Evolutionary conservation across 2,329 filamentous ascomycete species (phyloP).

Genomic region (Rutstroemia sp.): DNA sequence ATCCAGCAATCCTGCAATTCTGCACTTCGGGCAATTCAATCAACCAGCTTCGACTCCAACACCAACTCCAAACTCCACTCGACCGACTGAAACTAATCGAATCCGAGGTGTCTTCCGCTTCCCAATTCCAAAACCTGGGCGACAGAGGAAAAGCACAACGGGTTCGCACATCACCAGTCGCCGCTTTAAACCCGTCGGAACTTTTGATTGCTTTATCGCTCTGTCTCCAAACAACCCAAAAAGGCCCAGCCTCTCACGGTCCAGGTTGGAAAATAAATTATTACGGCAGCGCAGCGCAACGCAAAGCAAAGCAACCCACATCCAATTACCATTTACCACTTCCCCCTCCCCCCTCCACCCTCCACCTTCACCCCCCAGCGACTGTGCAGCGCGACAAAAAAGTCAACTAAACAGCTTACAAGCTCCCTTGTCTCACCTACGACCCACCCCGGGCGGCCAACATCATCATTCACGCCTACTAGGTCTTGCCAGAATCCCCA

Average conservation of each 20-base stretch:
- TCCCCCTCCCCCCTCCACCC: background rate
- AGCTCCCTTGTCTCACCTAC: background rate
- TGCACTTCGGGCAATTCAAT: no score
- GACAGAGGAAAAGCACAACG: background rate
- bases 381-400: no score
- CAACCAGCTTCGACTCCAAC: no score
- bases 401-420: no score
- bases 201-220: background rate
- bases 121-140: background rate
- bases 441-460: slow-evolving; percentile 6
- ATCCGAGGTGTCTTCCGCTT: background rate
- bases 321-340: background rate
- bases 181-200: slow-evolving; percentile 5
- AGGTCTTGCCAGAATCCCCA: slow-evolving; percentile 5
- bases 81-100: no score
- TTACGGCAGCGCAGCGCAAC: background rate
- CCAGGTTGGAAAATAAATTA: background rate
- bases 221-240: background rate
- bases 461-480: slow-evolving; percentile 7
- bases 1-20: no score
- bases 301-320: background rate
- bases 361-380: background rate
- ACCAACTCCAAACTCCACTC: no score
- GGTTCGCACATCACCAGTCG: background rate
- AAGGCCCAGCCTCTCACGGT: background rate